These are phyloP conservation scores for Ramaria sp. DNA, from an alignment of 768 basidiomycete species.

Conservation along the genomic window DNA sequence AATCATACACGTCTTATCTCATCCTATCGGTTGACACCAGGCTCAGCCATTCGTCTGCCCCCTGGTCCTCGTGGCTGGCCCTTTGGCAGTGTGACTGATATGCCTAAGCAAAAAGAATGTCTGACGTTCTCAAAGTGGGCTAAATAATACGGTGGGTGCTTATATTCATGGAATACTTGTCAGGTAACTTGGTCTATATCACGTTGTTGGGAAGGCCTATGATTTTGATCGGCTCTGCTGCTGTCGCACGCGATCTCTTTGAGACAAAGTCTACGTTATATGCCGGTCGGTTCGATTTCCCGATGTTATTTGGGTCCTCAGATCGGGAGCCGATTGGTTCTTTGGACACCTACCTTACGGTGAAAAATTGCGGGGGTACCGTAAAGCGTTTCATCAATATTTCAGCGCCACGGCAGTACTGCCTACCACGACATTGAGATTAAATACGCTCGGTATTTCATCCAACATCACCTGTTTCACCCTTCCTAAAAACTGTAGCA, in stretches of 20 bases:
- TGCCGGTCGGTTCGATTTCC: background rate
- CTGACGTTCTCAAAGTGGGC: no score
- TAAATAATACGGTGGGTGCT: no score
- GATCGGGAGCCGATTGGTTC: constrained; percentile 36
- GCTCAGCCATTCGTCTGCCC: no score
- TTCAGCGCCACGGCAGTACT: no score
- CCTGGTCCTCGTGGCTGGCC: no score
- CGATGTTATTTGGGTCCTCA: constrained; percentile 13
- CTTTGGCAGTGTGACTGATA: no score
- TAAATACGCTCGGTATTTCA: constrained; percentile 27
- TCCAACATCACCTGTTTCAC: background rate
- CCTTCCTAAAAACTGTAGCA: background rate
- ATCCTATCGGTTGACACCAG: no score
- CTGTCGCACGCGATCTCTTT: background rate
- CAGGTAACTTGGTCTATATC: no score
- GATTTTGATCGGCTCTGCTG: background rate
- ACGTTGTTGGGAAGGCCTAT: background rate
- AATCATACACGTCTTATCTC: no score
- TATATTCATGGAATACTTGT: no score
- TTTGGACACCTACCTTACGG: constrained; percentile 49
- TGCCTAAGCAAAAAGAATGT: no score
- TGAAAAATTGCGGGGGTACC: constrained; percentile 23
- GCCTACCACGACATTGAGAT: constrained; percentile 35
- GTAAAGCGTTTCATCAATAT: constrained; percentile 40
- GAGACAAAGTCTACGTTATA: background rate